Base-by-base conservation (phyloP, 1,139 yeast genomes). In the Scheffersomyces insectosa region DNA sequence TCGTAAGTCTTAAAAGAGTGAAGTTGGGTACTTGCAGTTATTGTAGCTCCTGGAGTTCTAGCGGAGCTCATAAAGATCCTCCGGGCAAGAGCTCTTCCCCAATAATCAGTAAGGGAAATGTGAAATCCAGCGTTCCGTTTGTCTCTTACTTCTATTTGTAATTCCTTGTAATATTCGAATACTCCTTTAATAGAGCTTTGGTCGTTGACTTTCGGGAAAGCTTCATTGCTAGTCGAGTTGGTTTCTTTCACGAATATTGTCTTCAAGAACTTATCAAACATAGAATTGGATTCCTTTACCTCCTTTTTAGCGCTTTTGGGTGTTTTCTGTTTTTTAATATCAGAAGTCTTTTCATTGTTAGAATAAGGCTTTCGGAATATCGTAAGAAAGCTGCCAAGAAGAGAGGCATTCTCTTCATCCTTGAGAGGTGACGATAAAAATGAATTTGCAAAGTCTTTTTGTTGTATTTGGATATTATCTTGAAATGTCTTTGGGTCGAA, bases 51-150 rank as follows among this genome's bases (percentile, higher is more conserved):
- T 3, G 78, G 68, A 4, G 72, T 56, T 42, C 74, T 57, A 14
- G 62, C 64, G 9, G 57, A 43, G 9, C 65, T 59, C 2, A 73
- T 66, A 43, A 78, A 80, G 28, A 80, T 65, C 31, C 66, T 66
- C 48, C 73, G 66, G 2, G 82, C 68, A 29, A 85, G 60, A 1
- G 86, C 85, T 48, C 83, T 67, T 0, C 88, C 88, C 83, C 85
- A 82, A 45, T 83, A 77, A 56, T 85, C 90, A 1, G 87, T 80
- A 32, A 84, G 68, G 0, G 88, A 79, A 1, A 83, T 65, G 14
- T 74, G 73, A 49, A 73, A 81, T 1, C 88, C 88, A 1, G 72
- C 69, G 8, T 59, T 43, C 47, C 73, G 77, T 51, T 83, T 82
- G 9, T 76, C 63, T 37, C 79, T 65, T 1, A 75, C 77, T 47